Evolutionary conservation across 148 eudicot species (phyloP).

Genomic region (Vaccinium macrocarpon): DNA sequence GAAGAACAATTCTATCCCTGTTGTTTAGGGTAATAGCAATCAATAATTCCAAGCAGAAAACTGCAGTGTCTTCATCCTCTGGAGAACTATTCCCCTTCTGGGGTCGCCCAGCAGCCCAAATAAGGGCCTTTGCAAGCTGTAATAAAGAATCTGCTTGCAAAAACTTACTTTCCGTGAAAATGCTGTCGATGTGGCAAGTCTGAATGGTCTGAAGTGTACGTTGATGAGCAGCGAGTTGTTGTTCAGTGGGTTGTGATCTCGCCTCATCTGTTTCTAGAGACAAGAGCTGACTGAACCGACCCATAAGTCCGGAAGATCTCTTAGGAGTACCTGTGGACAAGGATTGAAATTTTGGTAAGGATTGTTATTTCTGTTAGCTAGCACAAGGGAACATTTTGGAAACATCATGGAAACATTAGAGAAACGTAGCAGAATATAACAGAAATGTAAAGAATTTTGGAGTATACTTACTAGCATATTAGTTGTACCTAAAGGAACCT

Average conservation of each 20-base stretch:
- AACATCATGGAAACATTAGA: neutral
- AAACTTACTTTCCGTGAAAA: conserved; percentile 29
- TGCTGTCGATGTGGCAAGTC: conserved; percentile 28
- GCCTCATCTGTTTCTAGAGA: conserved; percentile 30
- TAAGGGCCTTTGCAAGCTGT: conserved; percentile 32
- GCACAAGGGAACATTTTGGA: neutral
- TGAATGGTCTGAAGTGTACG: conserved; percentile 25
- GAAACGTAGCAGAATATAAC: no score
- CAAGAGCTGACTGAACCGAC: conserved; percentile 31
- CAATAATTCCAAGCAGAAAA: conserved; percentile 32
- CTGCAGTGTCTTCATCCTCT: conserved; percentile 24
- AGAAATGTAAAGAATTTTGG: neutral
- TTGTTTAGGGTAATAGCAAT: conserved; percentile 29
- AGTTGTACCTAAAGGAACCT: neutral
- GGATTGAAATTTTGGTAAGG: neutral
- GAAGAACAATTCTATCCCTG: conserved; percentile 27
- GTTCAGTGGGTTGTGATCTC: conserved; percentile 26
- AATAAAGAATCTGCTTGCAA: conserved; percentile 29
- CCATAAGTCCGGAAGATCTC: conserved; percentile 28
- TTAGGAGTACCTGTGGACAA: neutral
- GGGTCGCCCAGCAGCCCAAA: conserved; percentile 25
- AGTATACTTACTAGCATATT: neutral
- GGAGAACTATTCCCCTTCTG: conserved; percentile 21
- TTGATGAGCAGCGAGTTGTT: conserved; percentile 29
- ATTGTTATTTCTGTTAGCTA: neutral